Conservation (phyloP, 2,329 filamentous ascomycete species). For the Cercospora sp. region DNA sequence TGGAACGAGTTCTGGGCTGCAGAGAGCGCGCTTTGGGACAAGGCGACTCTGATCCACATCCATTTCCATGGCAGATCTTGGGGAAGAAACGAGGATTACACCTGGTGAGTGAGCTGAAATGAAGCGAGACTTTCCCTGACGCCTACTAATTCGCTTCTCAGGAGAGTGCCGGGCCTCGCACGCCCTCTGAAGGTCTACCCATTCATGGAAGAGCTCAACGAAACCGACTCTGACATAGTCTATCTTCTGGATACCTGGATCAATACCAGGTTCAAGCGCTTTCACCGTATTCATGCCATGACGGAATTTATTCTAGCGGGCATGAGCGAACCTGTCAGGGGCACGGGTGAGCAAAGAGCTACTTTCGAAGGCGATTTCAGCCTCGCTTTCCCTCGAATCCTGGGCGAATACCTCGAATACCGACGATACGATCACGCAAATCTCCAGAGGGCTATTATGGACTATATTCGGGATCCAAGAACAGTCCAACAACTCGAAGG, state of each 20-base stretch:
- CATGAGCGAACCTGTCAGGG: neutral
- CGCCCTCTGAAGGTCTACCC: slow-evolving; percentile 3
- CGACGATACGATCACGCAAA: neutral
- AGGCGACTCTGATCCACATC: slow-evolving; percentile 4
- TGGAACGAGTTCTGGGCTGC: neutral
- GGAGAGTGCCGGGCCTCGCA: slow-evolving; percentile 3
- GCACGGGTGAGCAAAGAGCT: neutral
- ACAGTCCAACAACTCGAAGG: neutral
- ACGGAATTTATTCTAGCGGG: slow-evolving; percentile 10
- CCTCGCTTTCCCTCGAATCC: slow-evolving; percentile 1
- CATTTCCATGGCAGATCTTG: slow-evolving; percentile 11
- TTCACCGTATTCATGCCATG: neutral
- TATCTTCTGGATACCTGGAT: slow-evolving; percentile 14
- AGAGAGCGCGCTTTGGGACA: neutral
- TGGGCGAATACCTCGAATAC: neutral
- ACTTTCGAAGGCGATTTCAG: slow-evolving; percentile 8
- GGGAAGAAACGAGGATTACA: slow-evolving; percentile 6
- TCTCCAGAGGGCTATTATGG: neutral
- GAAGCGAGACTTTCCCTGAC: neutral
- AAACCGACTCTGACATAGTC: slow-evolving; percentile 4
- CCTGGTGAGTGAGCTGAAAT: slow-evolving; percentile 1
- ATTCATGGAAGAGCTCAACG: slow-evolving; percentile 7
- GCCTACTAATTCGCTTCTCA: neutral
- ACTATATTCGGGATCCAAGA: neutral
- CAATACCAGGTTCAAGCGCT: slow-evolving; percentile 9